These are phyloP conservation scores for Nicotiana rustica DNA, from an alignment of 305 asterid species.

Conservation along the genomic window DNA sequence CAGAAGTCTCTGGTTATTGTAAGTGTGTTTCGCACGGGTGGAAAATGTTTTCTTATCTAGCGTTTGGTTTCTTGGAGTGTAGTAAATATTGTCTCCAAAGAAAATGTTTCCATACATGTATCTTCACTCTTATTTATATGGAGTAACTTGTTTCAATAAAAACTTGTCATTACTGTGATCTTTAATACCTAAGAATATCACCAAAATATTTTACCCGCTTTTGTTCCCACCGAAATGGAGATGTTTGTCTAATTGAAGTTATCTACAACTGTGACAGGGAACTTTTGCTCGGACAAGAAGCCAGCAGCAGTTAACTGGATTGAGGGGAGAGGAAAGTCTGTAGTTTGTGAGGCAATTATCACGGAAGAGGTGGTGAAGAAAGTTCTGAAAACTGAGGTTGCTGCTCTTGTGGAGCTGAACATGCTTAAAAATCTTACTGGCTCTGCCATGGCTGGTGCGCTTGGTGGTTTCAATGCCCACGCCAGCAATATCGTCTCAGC, in stretches of 20 bases:
- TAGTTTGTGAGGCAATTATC: slow-evolving; percentile 38
- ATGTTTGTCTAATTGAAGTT: not conserved
- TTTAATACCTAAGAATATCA: not conserved
- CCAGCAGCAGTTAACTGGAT: slow-evolving; percentile 40
- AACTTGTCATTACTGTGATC: not conserved
- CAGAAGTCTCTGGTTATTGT: not conserved
- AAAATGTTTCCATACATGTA: not conserved
- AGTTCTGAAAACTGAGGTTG: slow-evolving; percentile 35
- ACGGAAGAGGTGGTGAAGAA: slow-evolving; percentile 40
- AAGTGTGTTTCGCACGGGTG: not conserved
- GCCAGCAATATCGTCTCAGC: slow-evolving; percentile 39
- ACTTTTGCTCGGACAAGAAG: slow-evolving; percentile 41
- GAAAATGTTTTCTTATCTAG: not conserved
- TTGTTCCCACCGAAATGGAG: not conserved
- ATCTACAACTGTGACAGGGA: slow-evolving; percentile 14
- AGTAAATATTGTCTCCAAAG: not conserved
- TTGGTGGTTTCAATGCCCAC: slow-evolving; percentile 39
- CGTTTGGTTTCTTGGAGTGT: not conserved
- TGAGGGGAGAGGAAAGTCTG: slow-evolving; percentile 38
- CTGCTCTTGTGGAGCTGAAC: slow-evolving; percentile 39
- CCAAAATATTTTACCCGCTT: not conserved
- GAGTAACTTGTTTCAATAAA: not conserved
- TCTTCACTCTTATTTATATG: not conserved
- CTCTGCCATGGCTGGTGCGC: slow-evolving; percentile 39
- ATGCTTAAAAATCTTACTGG: slow-evolving; percentile 40